phyloP scores from a whole-genome alignment of 2,329 filamentous ascomycete genomes.

The Penicillium sclerotigenum region DNA sequence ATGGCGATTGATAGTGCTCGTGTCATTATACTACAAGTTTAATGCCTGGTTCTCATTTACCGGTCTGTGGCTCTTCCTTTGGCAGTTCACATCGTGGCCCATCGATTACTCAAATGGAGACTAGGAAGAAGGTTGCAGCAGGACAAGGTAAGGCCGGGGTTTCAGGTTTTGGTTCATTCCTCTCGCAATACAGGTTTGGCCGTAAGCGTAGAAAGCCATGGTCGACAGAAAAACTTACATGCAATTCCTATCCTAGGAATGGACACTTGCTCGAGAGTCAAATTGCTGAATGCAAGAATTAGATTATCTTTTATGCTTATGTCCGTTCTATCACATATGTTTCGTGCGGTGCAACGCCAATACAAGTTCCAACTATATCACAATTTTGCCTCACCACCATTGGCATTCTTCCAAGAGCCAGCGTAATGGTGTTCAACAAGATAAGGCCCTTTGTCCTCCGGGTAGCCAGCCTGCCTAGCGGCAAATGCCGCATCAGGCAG shows the following conservation, averaged over 20 bases:
- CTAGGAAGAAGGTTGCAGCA: too few relatives aligned
- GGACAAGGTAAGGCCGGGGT: too few relatives aligned
- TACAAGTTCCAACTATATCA: background rate
- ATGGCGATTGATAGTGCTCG: background rate
- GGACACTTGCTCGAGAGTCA: background rate
- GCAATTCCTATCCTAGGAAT: background rate
- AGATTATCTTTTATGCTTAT: background rate
- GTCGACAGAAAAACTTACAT: background rate
- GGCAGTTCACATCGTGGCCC: background rate
- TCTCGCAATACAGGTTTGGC: too few relatives aligned
- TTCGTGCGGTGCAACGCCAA: background rate
- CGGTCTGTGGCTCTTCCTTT: background rate
- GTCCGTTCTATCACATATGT: background rate
- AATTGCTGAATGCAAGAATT: background rate
- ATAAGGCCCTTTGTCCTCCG: conserved; percentile 9
- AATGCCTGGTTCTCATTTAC: background rate
- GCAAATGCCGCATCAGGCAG: conserved; percentile 16
- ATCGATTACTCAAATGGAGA: background rate
- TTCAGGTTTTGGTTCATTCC: too few relatives aligned
- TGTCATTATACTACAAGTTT: background rate
- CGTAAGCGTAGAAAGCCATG: background rate
- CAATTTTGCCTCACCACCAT: conserved; percentile 3
- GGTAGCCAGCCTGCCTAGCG: conserved; percentile 8
- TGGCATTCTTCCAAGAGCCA: conserved; percentile 18
- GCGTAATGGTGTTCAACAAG: conserved; percentile 18